phyloP scores from a whole-genome alignment of 305 asterid species.

The Fraxinus floribunda region DNA sequence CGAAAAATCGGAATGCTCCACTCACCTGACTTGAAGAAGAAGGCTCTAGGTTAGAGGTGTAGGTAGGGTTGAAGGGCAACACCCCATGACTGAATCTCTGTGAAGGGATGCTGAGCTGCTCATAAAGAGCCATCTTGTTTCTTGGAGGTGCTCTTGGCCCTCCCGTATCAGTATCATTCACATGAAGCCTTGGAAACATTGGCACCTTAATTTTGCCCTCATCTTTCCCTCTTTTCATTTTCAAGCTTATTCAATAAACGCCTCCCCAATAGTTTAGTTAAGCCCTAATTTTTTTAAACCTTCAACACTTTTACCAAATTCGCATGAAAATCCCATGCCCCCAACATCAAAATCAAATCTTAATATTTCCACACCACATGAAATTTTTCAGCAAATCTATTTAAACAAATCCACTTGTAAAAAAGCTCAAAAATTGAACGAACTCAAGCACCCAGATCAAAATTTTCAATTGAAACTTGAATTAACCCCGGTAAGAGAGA shows the following conservation, averaged over 20 bases:
- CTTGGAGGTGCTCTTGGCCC: slow-evolving; percentile 99
- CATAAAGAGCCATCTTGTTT: slow-evolving; percentile 97
- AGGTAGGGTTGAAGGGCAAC: slow-evolving; percentile 28
- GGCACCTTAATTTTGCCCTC: slow-evolving; percentile 76
- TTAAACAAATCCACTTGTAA: slow-evolving; percentile 15
- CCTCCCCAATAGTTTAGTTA: slow-evolving; percentile 6
- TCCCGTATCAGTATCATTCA: slow-evolving; percentile 85
- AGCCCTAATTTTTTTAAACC: slow-evolving; percentile 8
- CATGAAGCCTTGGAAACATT: slow-evolving; percentile 95
- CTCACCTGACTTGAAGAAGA: slow-evolving; percentile 57
- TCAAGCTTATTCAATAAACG: slow-evolving; percentile 2
- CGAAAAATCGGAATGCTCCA: slow-evolving; percentile 7
- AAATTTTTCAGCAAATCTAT: slow-evolving; percentile 19
- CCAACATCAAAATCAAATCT: slow-evolving; percentile 28
- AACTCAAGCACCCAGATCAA: not conserved
- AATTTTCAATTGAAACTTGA: not conserved
- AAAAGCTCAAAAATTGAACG: not conserved
- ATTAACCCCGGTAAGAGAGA: not conserved
- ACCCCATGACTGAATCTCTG: slow-evolving; percentile 51
- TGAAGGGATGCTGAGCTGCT: slow-evolving; percentile 89
- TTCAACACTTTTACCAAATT: slow-evolving; percentile 11
- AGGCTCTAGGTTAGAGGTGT: slow-evolving; percentile 34
- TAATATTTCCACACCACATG: not conserved
- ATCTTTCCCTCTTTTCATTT: slow-evolving; percentile 75
- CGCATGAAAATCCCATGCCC: slow-evolving; percentile 16